These are phyloP conservation scores for Leptoxyphium fumago DNA, from an alignment of 2,329 filamentous ascomycete genomes.

Conservation along the genomic window DNA sequence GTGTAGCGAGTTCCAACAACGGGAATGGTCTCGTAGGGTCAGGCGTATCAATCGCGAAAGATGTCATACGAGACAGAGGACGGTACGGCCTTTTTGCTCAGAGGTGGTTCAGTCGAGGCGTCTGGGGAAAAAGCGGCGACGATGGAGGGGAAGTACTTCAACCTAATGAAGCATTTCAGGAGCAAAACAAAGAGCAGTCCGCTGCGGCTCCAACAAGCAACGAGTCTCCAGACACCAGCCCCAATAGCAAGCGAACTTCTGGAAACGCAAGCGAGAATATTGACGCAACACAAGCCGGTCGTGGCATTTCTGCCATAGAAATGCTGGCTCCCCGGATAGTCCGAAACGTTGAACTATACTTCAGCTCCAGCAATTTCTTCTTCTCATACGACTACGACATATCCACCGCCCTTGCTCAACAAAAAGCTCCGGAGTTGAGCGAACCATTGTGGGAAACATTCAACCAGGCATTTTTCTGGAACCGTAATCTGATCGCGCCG, in stretches of 20 bases:
- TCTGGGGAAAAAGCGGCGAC: conserved; percentile 42
- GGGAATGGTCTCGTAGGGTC: neutral
- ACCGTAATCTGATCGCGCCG: conserved; percentile 55
- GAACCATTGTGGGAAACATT: conserved; percentile 56
- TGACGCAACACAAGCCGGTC: neutral
- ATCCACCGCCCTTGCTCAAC: conserved; percentile 45
- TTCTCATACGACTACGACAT: conserved; percentile 93
- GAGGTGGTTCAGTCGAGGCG: conserved; percentile 77
- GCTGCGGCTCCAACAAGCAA: conserved; percentile 21
- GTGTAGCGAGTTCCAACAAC: neutral
- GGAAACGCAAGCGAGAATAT: neutral
- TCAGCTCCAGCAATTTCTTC: conserved; percentile 73
- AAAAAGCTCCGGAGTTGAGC: conserved; percentile 28
- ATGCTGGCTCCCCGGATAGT: conserved; percentile 67
- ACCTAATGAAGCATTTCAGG: conserved; percentile 16
- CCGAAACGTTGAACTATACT: conserved; percentile 69
- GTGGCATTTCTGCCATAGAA: conserved; percentile 9
- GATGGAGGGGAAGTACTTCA: conserved; percentile 20
- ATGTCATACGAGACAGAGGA: conserved; percentile 72
- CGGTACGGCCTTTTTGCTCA: conserved; percentile 81
- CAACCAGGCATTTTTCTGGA: conserved; percentile 78
- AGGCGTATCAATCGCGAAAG: conserved; percentile 51
- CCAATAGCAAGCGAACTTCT: too few relatives aligned
- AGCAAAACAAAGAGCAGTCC: conserved; percentile 10
- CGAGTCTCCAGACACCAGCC: neutral